Conservation (phyloP, 176 grass and related monocot genomes). For the Aegilops umbellulata region DNA sequence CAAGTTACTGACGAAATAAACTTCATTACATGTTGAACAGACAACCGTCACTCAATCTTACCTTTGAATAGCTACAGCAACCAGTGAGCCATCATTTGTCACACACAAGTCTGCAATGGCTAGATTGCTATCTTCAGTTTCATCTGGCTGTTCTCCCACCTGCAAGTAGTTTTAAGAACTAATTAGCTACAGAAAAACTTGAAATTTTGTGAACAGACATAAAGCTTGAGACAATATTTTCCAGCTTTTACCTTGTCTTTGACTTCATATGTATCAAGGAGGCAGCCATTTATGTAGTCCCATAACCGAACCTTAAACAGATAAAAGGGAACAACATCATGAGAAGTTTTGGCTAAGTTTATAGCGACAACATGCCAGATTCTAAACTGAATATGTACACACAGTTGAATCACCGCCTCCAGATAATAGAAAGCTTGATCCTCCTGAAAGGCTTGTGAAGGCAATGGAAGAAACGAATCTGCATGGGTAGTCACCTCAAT, state of each 20-base stretch:
- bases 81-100: conserved; percentile 58
- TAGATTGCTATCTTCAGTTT: conserved; percentile 52
- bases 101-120: conserved; percentile 65
- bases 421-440: conserved; percentile 67
- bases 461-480: conserved; percentile 89
- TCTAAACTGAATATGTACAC: conserved; percentile 28
- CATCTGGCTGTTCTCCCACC: conserved; percentile 46
- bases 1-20: conserved; percentile 7
- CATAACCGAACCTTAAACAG: conserved; percentile 84
- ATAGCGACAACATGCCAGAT: not conserved
- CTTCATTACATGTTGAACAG: conserved; percentile 23
- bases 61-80: conserved; percentile 82
- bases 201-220: not conserved
- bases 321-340: conserved; percentile 17
- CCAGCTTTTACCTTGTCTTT: conserved; percentile 55
- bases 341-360: conserved; percentile 2
- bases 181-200: conserved; percentile 18
- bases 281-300: conserved; percentile 75
- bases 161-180: conserved; percentile 33
- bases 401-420: conserved; percentile 97
- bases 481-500: conserved; percentile 5
- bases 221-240: conserved; percentile 17
- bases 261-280: conserved; percentile 78
- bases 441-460: conserved; percentile 49
- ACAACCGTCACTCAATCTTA: conserved; percentile 20